These are phyloP conservation scores for Blastocystis sp. DNA, from an alignment of 352 stramenopile genomes.

Conservation along the genomic window DNA sequence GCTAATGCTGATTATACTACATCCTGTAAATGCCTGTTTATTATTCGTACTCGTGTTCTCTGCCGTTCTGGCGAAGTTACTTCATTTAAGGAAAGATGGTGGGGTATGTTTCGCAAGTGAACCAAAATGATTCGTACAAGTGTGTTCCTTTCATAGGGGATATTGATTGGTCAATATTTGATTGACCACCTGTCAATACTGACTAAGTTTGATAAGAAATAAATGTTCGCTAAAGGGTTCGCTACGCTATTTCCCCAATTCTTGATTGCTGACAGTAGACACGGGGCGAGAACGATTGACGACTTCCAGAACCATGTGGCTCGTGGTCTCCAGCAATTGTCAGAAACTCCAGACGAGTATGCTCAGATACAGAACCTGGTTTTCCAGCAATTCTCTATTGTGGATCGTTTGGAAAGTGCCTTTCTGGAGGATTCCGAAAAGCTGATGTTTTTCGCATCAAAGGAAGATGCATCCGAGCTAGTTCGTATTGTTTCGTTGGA, in stretches of 20 bases:
- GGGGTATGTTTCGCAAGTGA: no score
- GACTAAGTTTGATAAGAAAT: not conserved
- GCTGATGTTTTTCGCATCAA: not conserved
- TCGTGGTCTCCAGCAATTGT: not conserved
- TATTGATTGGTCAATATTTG: not conserved
- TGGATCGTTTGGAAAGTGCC: not conserved
- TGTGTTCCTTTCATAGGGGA: no score
- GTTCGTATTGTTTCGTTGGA: not conserved
- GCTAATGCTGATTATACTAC: no score
- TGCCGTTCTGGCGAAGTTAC: no score
- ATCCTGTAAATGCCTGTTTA: no score
- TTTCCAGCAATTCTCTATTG: not conserved
- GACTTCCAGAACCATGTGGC: not conserved
- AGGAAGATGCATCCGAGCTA: not conserved
- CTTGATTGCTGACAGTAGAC: not conserved
- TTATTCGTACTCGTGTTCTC: no score
- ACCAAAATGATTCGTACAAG: no score
- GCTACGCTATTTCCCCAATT: not conserved
- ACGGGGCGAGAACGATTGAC: not conserved
- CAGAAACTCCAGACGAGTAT: not conserved
- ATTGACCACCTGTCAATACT: slow-evolving; percentile 7
- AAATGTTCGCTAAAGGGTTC: not conserved
- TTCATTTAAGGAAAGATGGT: no score
- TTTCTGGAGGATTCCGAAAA: not conserved
- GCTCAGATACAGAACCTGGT: not conserved